Percentiles rank a stretch among this genome's conserved stretches.
phyloP scores from a whole-genome alignment of 345 rosid genomes.

The Pugionium cornutum region DNA sequence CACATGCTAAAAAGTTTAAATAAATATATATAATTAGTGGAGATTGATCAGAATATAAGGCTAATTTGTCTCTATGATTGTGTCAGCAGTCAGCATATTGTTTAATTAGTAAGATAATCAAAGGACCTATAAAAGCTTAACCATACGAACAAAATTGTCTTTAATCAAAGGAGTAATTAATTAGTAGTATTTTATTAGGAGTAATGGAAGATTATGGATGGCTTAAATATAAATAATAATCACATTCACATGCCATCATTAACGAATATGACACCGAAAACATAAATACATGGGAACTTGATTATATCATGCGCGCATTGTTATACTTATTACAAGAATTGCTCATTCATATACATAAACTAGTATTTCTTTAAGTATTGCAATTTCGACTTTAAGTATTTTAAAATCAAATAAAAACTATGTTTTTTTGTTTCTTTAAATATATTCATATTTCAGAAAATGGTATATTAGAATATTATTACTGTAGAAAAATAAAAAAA shows the following conservation, averaged over 20 bases:
- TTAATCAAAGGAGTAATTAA: neutral
- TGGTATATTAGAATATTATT: too few relatives aligned
- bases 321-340: conserved; percentile 2
- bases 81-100: conserved; percentile 32
- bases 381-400: neutral
- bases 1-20: conserved; percentile 24
- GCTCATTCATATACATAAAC: neutral
- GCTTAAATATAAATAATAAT: conserved; percentile 21
- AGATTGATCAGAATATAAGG: conserved; percentile 40
- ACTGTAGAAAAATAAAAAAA: too few relatives aligned
- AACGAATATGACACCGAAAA: conserved; percentile 30
- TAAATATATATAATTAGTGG: conserved; percentile 27
- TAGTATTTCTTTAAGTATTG: conserved; percentile 3
- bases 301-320: conserved; percentile 26
- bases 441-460: neutral
- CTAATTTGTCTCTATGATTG: conserved; percentile 40
- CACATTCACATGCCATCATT: conserved; percentile 36
- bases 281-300: conserved; percentile 38
- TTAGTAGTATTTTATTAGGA: neutral
- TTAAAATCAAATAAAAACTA: neutral
- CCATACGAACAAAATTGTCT: conserved; percentile 23
- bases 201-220: conserved; percentile 33
- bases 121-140: conserved; percentile 37
- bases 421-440: neutral
- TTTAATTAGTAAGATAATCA: conserved; percentile 27